Evolutionary conservation across 1,284 basidiomycete genomes (phyloP).

Genomic region (Trametes sp.): DNA sequence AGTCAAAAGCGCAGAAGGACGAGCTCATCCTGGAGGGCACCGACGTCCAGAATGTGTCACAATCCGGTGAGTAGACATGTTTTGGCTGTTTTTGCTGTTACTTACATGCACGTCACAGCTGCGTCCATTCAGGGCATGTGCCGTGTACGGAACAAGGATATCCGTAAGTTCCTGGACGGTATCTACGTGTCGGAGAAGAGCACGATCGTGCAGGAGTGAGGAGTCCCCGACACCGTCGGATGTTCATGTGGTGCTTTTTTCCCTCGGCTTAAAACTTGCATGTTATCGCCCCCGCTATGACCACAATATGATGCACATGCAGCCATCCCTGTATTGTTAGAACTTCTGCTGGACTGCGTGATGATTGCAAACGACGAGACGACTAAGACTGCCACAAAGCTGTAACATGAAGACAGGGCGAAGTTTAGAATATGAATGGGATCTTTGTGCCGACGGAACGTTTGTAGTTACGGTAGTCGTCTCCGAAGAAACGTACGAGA

Average conservation of each 20-base stretch:
- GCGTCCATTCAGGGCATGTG: slow-evolving; percentile 95
- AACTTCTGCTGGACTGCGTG: background rate
- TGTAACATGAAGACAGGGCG: background rate
- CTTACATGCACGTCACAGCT: slow-evolving; percentile 53
- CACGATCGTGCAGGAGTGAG: slow-evolving; percentile 58
- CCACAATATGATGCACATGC: slow-evolving; percentile 33
- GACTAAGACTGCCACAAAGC: background rate
- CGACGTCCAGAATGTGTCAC: slow-evolving; percentile 95
- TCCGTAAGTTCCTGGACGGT: slow-evolving; percentile 93
- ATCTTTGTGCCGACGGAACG: slow-evolving; percentile 75
- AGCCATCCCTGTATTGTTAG: slow-evolving; percentile 22
- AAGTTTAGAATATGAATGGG: slow-evolving; percentile 67
- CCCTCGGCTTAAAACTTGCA: slow-evolving; percentile 34
- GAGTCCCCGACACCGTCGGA: slow-evolving; percentile 24
- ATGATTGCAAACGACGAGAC: background rate
- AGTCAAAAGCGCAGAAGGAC: slow-evolving; percentile 97
- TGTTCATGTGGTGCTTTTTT: slow-evolving; percentile 33
- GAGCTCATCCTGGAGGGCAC: slow-evolving; percentile 94
- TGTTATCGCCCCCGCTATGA: slow-evolving; percentile 31
- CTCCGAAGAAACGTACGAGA: slow-evolving; percentile 83
- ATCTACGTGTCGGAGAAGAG: slow-evolving; percentile 93
- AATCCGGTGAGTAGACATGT: slow-evolving; percentile 79
- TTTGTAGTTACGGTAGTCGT: slow-evolving; percentile 78
- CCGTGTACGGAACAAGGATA: slow-evolving; percentile 98
- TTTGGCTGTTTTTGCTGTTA: background rate